Base-by-base conservation (phyloP, 768 basidiomycete species). In the Kwoniella sp. region DNA sequence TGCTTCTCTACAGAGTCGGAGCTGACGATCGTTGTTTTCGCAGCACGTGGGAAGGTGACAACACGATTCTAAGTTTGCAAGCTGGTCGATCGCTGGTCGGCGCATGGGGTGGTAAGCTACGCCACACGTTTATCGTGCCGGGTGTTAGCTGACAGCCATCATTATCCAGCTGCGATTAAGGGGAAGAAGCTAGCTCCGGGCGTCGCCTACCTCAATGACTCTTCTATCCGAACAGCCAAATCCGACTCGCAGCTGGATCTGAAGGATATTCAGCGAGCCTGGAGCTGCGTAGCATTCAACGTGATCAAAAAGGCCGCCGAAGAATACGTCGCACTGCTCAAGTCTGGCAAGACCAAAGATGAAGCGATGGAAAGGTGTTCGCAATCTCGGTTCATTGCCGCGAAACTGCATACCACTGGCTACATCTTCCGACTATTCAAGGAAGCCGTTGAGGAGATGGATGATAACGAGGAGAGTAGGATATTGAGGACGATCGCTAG, bases 31-130 rank as follows among this genome's bases (percentile, higher is more conserved):
- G 5, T 56, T 13, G 15, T 17, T 2, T 45, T 8, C 29, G 37
- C 26, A 70, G 81, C 56, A 82, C 81, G 0, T 83, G 82, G 83
- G 83, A 83, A 60, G 83, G 81, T 13, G 82, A 82, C 64, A 82
- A 83, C 70, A 83, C 81, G 53, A 82, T 82, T 58, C 63, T 82
- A 12, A 71, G 70, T 47, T 59, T 82, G n/a, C 81, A 82, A 65
- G 75, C 81, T 30, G 81, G 81, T 54, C 71, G 81, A 58, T 69
- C 81, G 2, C 70, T 82, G 0, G 69, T 82, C 30, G 69, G 76
- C 8, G 76, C 76, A 26, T 82, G 79, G 75, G 74, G 76, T 17
- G 77, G 77, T 76, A n/a, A 57, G 76, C 62, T 3, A 29, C 34
- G 38, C 20, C 29, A 8, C 28, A 11, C 15, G 17, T 20, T 28